Base-by-base conservation (phyloP, 2,329 filamentous ascomycete species). In the Chaetothyriales sp. region DNA sequence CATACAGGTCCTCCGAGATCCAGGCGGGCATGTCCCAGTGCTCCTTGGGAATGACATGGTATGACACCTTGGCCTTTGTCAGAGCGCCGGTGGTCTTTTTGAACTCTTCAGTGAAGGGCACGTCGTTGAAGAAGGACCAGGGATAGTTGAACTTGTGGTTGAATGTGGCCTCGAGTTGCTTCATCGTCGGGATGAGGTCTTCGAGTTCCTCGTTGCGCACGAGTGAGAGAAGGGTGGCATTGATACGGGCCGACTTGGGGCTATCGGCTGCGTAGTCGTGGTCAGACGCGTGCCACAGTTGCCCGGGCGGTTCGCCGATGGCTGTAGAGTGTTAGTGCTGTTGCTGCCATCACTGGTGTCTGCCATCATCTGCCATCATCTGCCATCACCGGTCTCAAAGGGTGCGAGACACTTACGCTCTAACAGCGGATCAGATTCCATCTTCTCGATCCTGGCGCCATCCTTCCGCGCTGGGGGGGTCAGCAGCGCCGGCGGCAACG, bases 71-170 rank as follows among this genome's bases (percentile, higher is more conserved):
- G 46, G 90, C 92, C 59, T 94, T 95, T 18, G 90, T 96, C 48
- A 78, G 81, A 25, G 81, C 86, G 55, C 77, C 74, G 0, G 89
- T 96, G 67, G 77, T 79, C 61, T 72, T 73, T 71, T 93, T 96
- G 73, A 98, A 98, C 61, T 96, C 89, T 15, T 92, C 84, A 2
- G 84, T 82, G 64, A 98, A 98, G 15, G 86, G 86, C 49, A 86
- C 82, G 63, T 98, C 90, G 70, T 98, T 98, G 76, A 98, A 93
- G 67, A 98, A 98, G 7, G 88, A 95, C 87, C 92, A 98, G 0
- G 92, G 92, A 65, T 98, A 98, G 73, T 98, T 98, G 78, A 96
- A 98, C 65, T 98, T 98, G 74, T 80, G 75, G 64, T 98, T 98
- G 88, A 89, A 98, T 1, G 90, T 96, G 58, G 84, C 74, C 70